phyloP scores from a whole-genome alignment of 2,329 filamentous ascomycete genomes.

The Ceratocystis cubensis region DNA sequence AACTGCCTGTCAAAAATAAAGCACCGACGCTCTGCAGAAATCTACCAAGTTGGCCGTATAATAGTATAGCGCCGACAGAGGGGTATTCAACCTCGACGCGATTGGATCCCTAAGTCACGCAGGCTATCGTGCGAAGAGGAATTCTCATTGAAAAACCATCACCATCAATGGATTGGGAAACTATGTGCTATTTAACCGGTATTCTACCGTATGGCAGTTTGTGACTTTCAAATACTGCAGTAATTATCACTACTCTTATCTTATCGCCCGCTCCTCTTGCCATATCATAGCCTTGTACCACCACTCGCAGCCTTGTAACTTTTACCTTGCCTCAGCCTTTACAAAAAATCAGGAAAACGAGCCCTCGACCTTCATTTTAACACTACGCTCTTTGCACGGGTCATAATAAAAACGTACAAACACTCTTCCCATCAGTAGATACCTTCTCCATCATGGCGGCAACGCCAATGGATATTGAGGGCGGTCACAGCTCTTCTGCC shows the following conservation, averaged over 20 bases:
- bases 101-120: too few species aligned
- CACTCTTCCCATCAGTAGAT: neutral
- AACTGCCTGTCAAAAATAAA: too few species aligned
- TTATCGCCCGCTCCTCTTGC: neutral
- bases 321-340: neutral
- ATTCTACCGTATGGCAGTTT: neutral
- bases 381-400: neutral
- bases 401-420: neutral
- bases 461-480: conserved; percentile 47
- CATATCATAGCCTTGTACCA: conserved; percentile 2
- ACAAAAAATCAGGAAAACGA: neutral
- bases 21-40: too few species aligned
- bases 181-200: too few species aligned
- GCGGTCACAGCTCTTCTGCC: conserved; percentile 33
- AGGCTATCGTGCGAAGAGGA: too few species aligned
- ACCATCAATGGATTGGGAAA: too few species aligned
- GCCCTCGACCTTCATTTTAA: neutral
- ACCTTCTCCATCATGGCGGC: conserved; percentile 33
- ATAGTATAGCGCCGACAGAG: too few species aligned
- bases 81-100: too few species aligned
- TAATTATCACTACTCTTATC: neutral
- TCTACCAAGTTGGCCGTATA: too few species aligned
- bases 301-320: neutral
- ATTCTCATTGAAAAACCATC: too few species aligned
- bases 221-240: neutral